Evolutionary conservation across 1,284 basidiomycete genomes (phyloP).

Genomic region (Rhizoctonia solani): DNA sequence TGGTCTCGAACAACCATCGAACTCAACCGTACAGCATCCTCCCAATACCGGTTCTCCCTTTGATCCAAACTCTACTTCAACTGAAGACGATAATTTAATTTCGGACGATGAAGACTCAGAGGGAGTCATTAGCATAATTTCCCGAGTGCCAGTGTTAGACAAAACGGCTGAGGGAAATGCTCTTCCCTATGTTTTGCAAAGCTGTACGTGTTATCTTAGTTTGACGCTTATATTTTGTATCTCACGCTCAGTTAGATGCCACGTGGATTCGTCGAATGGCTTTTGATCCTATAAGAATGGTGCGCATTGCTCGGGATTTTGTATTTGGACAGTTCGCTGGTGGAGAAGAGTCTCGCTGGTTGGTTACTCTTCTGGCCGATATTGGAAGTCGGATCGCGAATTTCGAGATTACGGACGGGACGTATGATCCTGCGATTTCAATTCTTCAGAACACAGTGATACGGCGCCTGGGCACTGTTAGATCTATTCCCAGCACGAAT

Average conservation of each 20-base stretch:
- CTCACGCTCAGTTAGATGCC: background rate
- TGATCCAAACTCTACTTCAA: constrained; percentile 32
- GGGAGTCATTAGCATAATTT: background rate
- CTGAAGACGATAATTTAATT: constrained; percentile 10
- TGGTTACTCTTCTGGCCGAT: background rate
- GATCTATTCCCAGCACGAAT: background rate
- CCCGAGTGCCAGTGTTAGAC: background rate
- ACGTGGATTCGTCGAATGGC: background rate
- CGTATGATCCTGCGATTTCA: background rate
- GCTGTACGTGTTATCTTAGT: background rate
- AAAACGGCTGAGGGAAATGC: background rate
- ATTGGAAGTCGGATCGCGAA: background rate
- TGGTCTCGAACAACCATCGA: constrained; percentile 2
- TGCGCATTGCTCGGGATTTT: background rate
- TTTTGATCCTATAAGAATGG: constrained; percentile 8
- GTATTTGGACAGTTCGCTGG: background rate
- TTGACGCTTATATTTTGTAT: background rate
- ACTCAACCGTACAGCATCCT: background rate
- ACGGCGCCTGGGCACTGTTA: background rate
- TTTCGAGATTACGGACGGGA: background rate
- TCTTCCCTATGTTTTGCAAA: constrained; percentile 4
- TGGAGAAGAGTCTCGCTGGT: background rate
- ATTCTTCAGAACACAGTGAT: background rate
- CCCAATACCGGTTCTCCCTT: background rate
- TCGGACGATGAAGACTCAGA: constrained; percentile 3